These are phyloP conservation scores for Aureobasidium melanogenum DNA, from an alignment of 2,329 filamentous ascomycete species.

Conservation along the genomic window DNA sequence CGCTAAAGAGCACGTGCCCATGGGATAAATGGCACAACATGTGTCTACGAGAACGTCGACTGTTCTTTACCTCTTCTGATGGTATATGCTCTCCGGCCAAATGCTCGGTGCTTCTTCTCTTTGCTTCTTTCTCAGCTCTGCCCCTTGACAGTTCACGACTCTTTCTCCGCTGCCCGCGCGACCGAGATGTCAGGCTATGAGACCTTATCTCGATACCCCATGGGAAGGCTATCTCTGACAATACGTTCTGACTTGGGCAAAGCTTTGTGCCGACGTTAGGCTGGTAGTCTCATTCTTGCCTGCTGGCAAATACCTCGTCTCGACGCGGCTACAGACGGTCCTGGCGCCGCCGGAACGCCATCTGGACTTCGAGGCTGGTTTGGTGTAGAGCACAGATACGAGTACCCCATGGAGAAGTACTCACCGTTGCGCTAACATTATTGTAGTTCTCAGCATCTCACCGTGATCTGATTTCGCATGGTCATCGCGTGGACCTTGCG, in stretches of 20 bases:
- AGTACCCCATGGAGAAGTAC: slow-evolving; percentile 2
- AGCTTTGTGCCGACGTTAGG: not conserved
- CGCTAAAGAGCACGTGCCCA: not conserved
- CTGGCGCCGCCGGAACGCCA: not conserved
- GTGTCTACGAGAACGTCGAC: not conserved
- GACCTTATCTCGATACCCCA: slow-evolving; percentile 5
- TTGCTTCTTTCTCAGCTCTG: not conserved
- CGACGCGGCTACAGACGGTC: slow-evolving; percentile 2
- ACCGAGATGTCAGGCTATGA: not conserved
- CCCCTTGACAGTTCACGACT: not conserved
- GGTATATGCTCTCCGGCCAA: not conserved
- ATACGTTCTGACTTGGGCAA: not conserved
- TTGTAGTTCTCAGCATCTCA: not conserved
- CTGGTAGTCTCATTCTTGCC: not conserved
- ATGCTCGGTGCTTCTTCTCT: not conserved
- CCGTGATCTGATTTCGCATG: not conserved
- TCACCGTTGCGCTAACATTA: not conserved
- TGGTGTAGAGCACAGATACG: not conserved
- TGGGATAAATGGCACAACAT: not conserved
- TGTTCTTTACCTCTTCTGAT: not conserved
- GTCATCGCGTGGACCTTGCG: not conserved
- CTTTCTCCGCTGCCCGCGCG: not conserved
- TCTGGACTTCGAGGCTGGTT: not conserved
- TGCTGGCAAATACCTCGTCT: not conserved
- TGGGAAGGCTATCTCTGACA: slow-evolving; percentile 4